These are phyloP conservation scores for Glomus cerebriforme DNA, from an alignment of 192 early-diverging fungal genomes.

Conservation along the genomic window DNA sequence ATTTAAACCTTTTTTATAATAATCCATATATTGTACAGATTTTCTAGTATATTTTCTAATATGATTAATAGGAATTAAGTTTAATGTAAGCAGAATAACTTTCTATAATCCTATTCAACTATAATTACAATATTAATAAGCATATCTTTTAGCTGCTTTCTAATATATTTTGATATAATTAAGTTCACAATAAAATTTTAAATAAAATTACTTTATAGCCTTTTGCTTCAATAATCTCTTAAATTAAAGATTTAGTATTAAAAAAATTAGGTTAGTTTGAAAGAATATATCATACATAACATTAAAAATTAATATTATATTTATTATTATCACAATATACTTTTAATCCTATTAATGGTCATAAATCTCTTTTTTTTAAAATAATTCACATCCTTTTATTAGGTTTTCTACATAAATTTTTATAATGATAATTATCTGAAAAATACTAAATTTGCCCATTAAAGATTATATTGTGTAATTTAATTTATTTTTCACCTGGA, in stretches of 20 bases:
- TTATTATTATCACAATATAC: neutral
- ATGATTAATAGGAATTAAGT: neutral
- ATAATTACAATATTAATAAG: slow-evolving; percentile 16
- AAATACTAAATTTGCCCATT: too few species aligned
- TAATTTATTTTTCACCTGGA: slow-evolving; percentile 23
- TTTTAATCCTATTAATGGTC: neutral
- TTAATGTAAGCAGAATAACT: slow-evolving; percentile 7
- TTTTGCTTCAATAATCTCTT: slow-evolving; percentile 21
- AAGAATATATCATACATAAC: neutral
- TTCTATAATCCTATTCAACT: neutral
- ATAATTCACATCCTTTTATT: slow-evolving; percentile 14
- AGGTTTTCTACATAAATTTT: neutral
- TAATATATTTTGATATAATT: neutral
- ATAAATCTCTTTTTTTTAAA: slow-evolving; percentile 4
- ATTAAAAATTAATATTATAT: neutral
- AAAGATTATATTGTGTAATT: neutral
- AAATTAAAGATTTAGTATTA: slow-evolving; percentile 8
- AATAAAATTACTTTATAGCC: slow-evolving; percentile 20
- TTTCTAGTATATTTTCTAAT: too few species aligned
- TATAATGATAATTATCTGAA: neutral
- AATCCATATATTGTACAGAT: too few species aligned
- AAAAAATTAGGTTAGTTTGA: slow-evolving; percentile 15
- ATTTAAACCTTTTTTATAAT: too few species aligned
- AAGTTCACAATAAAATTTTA: slow-evolving; percentile 25
- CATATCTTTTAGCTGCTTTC: slow-evolving; percentile 22